Evolutionary conservation across 1,284 basidiomycete genomes (phyloP).

Genomic region (Wallemia mellicola): DNA sequence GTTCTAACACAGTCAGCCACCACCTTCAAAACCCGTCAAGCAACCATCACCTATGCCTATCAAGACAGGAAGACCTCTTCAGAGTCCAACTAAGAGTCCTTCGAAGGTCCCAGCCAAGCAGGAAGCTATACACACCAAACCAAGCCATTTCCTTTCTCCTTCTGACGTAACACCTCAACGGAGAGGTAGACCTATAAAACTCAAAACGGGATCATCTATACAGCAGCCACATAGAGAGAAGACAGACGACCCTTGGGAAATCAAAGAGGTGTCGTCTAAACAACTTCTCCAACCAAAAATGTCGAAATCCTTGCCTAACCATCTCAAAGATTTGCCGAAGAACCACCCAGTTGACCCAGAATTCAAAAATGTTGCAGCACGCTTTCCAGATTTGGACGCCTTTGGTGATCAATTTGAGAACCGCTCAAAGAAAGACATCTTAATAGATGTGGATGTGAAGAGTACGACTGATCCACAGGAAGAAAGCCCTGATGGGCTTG

Average conservation of each 20-base stretch:
- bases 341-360: neutral
- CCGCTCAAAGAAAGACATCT: no score
- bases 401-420: neutral
- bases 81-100: neutral
- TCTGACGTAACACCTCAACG: neutral
- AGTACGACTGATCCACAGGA: neutral
- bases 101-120: neutral
- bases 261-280: no score
- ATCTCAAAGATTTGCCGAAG: no score
- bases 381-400: neutral
- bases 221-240: no score
- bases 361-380: neutral
- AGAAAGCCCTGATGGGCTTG: neutral
- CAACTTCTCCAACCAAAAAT: no score
- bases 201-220: no score
- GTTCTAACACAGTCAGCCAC: neutral
- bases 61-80: neutral
- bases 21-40: neutral
- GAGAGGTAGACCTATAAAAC: no score
- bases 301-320: no score
- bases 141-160: neutral
- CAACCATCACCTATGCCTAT: neutral
- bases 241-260: no score
- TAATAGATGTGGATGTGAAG: neutral
- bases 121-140: neutral